Base-by-base conservation (phyloP, 257 asterid species). In the Solanum sitiens region DNA sequence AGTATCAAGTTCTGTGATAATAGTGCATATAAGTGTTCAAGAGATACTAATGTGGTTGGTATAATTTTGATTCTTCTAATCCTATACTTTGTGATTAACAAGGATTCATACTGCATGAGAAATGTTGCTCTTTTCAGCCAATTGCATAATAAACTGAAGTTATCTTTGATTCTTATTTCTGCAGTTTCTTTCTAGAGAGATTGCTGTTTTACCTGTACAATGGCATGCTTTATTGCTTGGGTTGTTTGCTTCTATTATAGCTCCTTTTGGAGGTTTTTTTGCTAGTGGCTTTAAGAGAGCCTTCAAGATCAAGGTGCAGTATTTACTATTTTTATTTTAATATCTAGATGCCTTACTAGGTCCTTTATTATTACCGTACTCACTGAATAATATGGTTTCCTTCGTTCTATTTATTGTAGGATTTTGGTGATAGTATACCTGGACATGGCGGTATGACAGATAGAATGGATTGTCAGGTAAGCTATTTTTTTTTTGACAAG, bases 381-480 rank as follows among this genome's bases (percentile, higher is more conserved):
- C 25, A 30, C 39, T 30, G 27, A 45, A 47, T 50, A 16, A 27
- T 80, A 30, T 80, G 27, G 27, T 30, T 18, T 86, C 75, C 84
- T 15, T 45, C 74, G n/a, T 74, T 87, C n/a, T 40, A 77, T 73
- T 83, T 15, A 33, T 73, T 86, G 86, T 90, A 97, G 99, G 99
- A 97, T 93, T 97, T 97, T 90, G 99, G 99, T 44, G 99, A 96
- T 90, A 97, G 99, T 91, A 97, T 97, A 87, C 99, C 99, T 61
- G 99, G 99, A 85, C 99, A 97, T 87, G 99, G 99, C 85, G 99
- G 99, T 85, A 95, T 97, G 88, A 97, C 99, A 0, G 99, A 97
- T 89, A 92, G 99, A 92, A 97, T 97, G 99, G 99, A 97, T 88
- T 97, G 99, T 89, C 99, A 97, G 98, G 99, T 97, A 80, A 90